phyloP scores from a whole-genome alignment of 1,139 yeast species.

The Ashbya aceris region DNA sequence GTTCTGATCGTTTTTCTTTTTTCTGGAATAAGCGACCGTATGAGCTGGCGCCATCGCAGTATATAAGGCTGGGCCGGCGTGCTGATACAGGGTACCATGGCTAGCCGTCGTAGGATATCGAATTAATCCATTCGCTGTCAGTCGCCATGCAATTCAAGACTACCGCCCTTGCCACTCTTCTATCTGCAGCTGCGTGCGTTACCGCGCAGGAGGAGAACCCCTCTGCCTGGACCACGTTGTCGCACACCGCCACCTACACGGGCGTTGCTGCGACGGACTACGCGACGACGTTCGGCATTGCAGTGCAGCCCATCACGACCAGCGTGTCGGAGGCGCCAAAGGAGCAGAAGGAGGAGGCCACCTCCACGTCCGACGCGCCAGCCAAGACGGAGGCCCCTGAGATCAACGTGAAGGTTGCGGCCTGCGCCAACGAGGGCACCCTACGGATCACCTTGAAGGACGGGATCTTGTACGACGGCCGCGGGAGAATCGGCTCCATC shows the following conservation, averaged over 20 bases:
- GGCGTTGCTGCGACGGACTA: slow-evolving; percentile 36
- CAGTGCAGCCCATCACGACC: slow-evolving; percentile 16
- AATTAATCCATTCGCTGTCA: slow-evolving; percentile 8
- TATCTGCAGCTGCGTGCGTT: slow-evolving; percentile 21
- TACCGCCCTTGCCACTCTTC: slow-evolving; percentile 24
- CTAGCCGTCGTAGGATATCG: slow-evolving; percentile 2
- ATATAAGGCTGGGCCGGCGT: neutral
- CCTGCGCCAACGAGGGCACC: slow-evolving; percentile 46
- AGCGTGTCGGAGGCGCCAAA: slow-evolving; percentile 22
- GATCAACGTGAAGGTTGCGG: slow-evolving; percentile 16
- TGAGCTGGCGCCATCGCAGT: no score
- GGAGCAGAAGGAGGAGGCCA: slow-evolving; percentile 15
- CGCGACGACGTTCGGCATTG: slow-evolving; percentile 40
- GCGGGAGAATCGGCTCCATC: slow-evolving; percentile 73
- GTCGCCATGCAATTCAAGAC: slow-evolving; percentile 25
- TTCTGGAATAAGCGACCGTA: no score
- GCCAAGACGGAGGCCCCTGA: slow-evolving; percentile 13
- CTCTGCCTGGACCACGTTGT: slow-evolving; percentile 31
- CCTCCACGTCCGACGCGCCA: slow-evolving; percentile 9
- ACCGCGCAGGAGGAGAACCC: slow-evolving; percentile 25
- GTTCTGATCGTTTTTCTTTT: no score
- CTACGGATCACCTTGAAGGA: slow-evolving; percentile 47
- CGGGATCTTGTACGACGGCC: slow-evolving; percentile 50
- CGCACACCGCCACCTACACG: slow-evolving; percentile 30
- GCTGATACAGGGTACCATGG: neutral